Conservation (phyloP, 306 rosid genomes). For the Casuarina glauca region DNA sequence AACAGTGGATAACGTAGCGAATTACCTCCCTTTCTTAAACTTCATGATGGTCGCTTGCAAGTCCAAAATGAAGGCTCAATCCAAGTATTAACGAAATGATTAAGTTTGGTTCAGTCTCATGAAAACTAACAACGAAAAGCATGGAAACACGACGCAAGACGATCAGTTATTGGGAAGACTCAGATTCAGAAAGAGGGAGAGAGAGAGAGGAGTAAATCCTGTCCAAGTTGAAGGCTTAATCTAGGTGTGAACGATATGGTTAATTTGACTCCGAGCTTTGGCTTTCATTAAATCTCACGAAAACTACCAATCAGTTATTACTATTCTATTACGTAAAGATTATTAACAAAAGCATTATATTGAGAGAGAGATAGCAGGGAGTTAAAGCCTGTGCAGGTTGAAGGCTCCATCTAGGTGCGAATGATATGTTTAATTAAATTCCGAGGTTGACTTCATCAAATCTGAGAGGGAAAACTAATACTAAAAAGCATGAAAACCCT, state of each 20-base stretch:
- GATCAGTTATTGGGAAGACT: no score
- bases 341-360: neutral
- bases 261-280: no score
- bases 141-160: neutral
- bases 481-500: constrained; percentile 33
- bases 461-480: neutral
- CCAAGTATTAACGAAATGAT: neutral
- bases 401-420: no score
- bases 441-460: neutral
- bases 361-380: neutral
- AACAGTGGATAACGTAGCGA: neutral
- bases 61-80: neutral
- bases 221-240: no score
- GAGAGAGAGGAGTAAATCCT: no score
- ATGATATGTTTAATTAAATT: no score
- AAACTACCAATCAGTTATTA: no score
- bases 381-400: neutral
- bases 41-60: neutral
- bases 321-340: no score
- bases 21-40: neutral
- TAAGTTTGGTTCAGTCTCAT: constrained; percentile 1
- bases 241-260: no score
- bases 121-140: neutral
- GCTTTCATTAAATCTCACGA: no score
- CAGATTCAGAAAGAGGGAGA: neutral